Conservation (phyloP, 371 early-diverging fungal genomes). For the Mucor sp. region DNA sequence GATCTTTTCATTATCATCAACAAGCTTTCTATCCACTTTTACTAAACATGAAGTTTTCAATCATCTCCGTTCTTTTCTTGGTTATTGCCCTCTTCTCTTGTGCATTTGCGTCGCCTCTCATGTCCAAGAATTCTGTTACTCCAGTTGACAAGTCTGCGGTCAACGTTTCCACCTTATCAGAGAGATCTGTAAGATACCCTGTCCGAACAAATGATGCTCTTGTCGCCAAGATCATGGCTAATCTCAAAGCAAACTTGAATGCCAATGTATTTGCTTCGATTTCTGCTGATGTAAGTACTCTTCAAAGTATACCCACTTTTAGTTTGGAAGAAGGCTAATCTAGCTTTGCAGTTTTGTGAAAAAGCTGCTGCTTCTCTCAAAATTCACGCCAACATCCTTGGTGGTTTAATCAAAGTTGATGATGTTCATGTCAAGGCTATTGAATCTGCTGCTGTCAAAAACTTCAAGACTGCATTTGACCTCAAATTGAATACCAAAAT, state of each 20-base stretch:
- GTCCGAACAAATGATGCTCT: constrained; percentile 15
- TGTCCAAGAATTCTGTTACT: not conserved
- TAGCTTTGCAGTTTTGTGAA: constrained; percentile 8
- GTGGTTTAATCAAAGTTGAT: constrained; percentile 20
- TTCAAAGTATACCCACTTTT: not conserved
- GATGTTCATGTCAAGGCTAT: constrained; percentile 20
- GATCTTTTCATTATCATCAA: not conserved
- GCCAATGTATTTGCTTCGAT: constrained; percentile 13
- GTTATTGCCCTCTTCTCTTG: not conserved
- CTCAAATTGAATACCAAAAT: constrained; percentile 15
- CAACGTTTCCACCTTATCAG: not conserved
- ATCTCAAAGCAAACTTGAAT: constrained; percentile 13
- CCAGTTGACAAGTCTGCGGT: not conserved
- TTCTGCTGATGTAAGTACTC: constrained; percentile 24
- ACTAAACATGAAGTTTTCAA: constrained; percentile 13
- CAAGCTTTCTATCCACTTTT: not conserved
- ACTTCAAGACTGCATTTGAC: constrained; percentile 18
- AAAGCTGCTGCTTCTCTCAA: constrained; percentile 8
- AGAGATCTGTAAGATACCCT: constrained; percentile 10
- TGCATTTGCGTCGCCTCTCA: constrained; percentile 3
- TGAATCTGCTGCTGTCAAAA: constrained; percentile 23
- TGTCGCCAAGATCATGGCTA: constrained; percentile 16
- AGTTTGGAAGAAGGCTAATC: not conserved
- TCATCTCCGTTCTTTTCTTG: constrained; percentile 12
- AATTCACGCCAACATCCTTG: constrained; percentile 19